These are phyloP conservation scores for Cyberlindnera lachancei DNA, from an alignment of 805 yeast species.

Conservation along the genomic window DNA sequence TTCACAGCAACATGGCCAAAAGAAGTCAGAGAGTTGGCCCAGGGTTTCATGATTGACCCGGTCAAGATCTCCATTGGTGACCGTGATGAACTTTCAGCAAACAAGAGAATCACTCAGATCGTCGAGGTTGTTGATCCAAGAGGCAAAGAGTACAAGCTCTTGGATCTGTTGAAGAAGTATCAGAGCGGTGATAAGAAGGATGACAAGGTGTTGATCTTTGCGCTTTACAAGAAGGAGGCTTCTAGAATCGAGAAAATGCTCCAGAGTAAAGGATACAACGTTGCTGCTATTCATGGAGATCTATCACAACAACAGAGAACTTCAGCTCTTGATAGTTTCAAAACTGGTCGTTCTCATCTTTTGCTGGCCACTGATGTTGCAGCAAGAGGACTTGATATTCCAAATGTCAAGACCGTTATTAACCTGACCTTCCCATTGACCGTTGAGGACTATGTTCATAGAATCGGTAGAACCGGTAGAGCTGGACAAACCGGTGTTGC, in stretches of 20 bases:
- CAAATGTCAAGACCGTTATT: constrained; percentile 92
- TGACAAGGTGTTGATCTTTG: constrained; percentile 87
- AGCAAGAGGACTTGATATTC: constrained; percentile 96
- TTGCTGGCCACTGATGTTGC: constrained; percentile 97
- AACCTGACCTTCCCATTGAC: constrained; percentile 95
- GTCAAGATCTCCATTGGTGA: constrained; percentile 90
- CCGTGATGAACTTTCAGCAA: constrained; percentile 89
- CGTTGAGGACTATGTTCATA: constrained; percentile 93
- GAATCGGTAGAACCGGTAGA: constrained; percentile 97
- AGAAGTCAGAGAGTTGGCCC: constrained; percentile 89
- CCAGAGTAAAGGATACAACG: constrained; percentile 63
- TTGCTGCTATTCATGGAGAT: constrained; percentile 96
- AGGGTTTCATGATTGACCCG: constrained; percentile 76
- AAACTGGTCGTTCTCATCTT: constrained; percentile 65
- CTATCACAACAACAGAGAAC: constrained; percentile 89
- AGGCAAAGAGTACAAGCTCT: constrained; percentile 63
- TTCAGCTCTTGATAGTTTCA: constrained; percentile 76
- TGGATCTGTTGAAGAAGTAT: constrained; percentile 67
- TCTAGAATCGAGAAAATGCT: constrained; percentile 77
- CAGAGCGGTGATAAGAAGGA: constrained; percentile 56
- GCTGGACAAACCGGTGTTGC: constrained; percentile 95
- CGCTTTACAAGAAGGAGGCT: constrained; percentile 95
- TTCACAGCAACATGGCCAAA: constrained; percentile 99
- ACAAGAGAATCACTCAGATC: constrained; percentile 85
- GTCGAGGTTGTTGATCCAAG: constrained; percentile 87